Base-by-base conservation (phyloP, 805 yeast species). In the Cyberlindnera euphorbiae region DNA sequence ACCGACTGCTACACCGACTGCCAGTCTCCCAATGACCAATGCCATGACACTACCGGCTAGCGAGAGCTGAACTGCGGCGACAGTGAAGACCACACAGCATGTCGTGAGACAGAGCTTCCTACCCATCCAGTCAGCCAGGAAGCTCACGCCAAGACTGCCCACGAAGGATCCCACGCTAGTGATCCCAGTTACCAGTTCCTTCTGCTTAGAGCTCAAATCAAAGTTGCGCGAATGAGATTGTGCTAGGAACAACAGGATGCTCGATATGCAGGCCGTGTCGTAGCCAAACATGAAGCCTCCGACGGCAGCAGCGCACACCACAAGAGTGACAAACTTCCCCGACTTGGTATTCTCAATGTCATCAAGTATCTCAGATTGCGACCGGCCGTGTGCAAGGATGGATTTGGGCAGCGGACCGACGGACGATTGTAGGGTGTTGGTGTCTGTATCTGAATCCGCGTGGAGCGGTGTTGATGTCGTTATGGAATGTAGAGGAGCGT, bases 1-100 rank as follows among this genome's bases (percentile, higher is more conserved):
- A 12, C 93, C 93, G 17, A 83, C 78, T 8, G 82, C 87, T 17
- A 79, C 50, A n/a, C 89, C 89, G 12, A 82, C 72, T 22, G 78
- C 55, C 21, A 74, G 66, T 39, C 90, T 65, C 1, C 90, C 90
- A 33, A 64, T 11, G 23, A 67, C 57, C 38, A 73, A 50, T 42
- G 63, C 65, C 38, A 55, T 44, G 52, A 77, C 64, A 11, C 61
- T 55, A 16, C 52, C 40, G 2, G 64, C 47, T 11, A 73, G 49
- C 0, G 76, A 58, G 55, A 76, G 70, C 50, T 71, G 70, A 13
- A 75, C 44, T 3, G 78, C 76, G 11, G 76, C 63, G 11, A 68
- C 49, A 27, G 71, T 65, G 42, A 75, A 69, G 1, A 70, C 51
- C 46, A 66, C 53, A 32, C 77, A 63, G 36, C 76, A 65, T 41